Conservation (phyloP, 2,329 filamentous ascomycete species). For the Leptosphaerulina australis region DNA sequence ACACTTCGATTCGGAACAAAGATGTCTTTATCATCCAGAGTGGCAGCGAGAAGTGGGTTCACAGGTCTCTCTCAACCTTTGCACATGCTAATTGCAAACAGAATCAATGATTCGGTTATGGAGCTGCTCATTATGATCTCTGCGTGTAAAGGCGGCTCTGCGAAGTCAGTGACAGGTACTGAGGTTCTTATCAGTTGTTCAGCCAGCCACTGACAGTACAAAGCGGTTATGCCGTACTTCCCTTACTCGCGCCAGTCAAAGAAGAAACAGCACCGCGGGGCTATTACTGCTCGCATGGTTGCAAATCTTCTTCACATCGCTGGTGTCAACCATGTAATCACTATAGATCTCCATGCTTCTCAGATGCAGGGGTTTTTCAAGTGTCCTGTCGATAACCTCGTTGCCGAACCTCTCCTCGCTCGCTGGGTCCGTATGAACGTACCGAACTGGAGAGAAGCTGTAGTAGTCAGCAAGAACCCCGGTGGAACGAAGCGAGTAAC, state of each 20-base stretch:
- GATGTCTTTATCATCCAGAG: slow-evolving; percentile 99
- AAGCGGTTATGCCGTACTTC: slow-evolving; percentile 91
- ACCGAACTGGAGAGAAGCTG: slow-evolving; percentile 83
- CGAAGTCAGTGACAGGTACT: slow-evolving; percentile 93
- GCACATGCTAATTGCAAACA: slow-evolving; percentile 42
- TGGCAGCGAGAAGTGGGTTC: slow-evolving; percentile 74
- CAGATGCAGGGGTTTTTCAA: slow-evolving; percentile 99
- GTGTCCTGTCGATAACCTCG: slow-evolving; percentile 95
- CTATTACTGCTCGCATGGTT: slow-evolving; percentile 96
- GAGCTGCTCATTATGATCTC: slow-evolving; percentile 99
- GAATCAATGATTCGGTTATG: slow-evolving; percentile 98
- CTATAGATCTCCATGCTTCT: slow-evolving; percentile 87
- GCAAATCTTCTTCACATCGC: slow-evolving; percentile 93
- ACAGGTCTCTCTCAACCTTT: slow-evolving; percentile 6
- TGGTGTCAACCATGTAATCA: slow-evolving; percentile 96
- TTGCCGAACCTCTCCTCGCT: slow-evolving; percentile 92
- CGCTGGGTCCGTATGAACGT: slow-evolving; percentile 95
- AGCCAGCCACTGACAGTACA: slow-evolving; percentile 20
- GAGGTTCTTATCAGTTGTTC: slow-evolving; percentile 22
- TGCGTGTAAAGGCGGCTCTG: slow-evolving; percentile 96
- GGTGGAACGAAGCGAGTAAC: slow-evolving; percentile 97
- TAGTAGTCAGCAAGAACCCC: slow-evolving; percentile 97
- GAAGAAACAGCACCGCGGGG: slow-evolving; percentile 96
- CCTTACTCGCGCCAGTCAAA: slow-evolving; percentile 99
- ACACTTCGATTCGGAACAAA: slow-evolving; percentile 83